Base-by-base conservation (phyloP, 371 early-diverging fungal species). In the Basidiobolus meristosporus region DNA sequence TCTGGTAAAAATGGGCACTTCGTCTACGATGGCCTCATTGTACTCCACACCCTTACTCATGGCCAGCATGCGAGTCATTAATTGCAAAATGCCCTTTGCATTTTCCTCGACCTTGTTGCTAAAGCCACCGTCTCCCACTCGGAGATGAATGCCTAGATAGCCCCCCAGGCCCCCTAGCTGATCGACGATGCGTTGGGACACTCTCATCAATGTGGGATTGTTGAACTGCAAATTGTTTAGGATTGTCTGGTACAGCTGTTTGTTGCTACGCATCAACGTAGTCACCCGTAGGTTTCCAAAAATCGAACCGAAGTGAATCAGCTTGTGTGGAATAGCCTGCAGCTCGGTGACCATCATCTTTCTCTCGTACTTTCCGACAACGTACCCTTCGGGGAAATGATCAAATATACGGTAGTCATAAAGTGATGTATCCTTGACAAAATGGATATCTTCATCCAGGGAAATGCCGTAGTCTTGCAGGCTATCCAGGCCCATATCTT, bases 381-480 rank as follows among this genome's bases (percentile, higher is more conserved):
- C 30, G 2, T 44, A 39, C 2, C 42, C 26, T 9, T 54, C 53
- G 16, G 31, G 18, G 14, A 16, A 37, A 30, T 37, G 51, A 34
- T 64, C 65, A 42, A 59, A 68, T 6, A 68, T 55, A 11, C 65
- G 58, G 36, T 68, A 68, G 3, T 61, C 57, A 9, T 50, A 56
- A 10, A 61, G 57, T 11, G 40, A 35, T 29, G 38, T 31, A 42
- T 68, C 68, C 15, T 48, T 31, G 1, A 63, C 11, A 3, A 40
- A 41, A 33, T 57, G 55, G 12, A 39, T 39, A 28, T 44, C 44
- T 7, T 43, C 20, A 7, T 31, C 1, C n/a, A 21, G 18, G 17
- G 19, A 18, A 1, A 44, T 39, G 32, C 29, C 20, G 14, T 38
- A 36, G 7, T 39, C 20, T 7, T 14, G 16, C 0, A 15, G 20